Base-by-base conservation (phyloP, 306 rosid genomes). In the Cicer chorassanicum region DNA sequence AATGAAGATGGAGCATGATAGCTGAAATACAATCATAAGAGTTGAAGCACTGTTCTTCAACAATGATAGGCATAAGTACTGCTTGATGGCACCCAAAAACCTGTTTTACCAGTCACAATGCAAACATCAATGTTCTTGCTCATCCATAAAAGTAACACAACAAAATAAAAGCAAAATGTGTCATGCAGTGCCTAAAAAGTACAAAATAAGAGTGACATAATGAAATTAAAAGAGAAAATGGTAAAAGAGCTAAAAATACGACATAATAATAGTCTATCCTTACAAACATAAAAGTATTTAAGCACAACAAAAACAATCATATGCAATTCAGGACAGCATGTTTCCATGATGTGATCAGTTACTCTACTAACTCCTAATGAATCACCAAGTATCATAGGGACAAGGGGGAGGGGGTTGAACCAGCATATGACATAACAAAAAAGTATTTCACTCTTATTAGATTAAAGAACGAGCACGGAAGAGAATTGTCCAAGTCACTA, bases 1-100 rank as follows among this genome's bases (percentile, higher is more conserved):
- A 73, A 95, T 92, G 87, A 95, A 92, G 74, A 95, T 92, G 85
- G 99, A 95, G 86, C 98, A 95, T 51, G 99, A 95, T 78, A 95
- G 85, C 87, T 95, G 99, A 82, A 90, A 92, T 65, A 95, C 91
- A 46, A 92, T 90, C 93, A 95, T 80, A 72, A 90, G 97, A 68
- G 96, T 92, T 9, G 99, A 95, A 69, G 98, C 99, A 54, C 99
- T 95, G 83, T 95, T 95, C 98, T 95, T 95, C 86, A 95, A 83
- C 88, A 95, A 77, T 55, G 98, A 95, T 49, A 95, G 87, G 71
- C 99, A 95, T 78, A 95, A 79, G 86, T 95, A 92, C 77, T 95
- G 99, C 97, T 95, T 95, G 81, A 95, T 95, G 51, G 99, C 98
- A 75, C 93, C 99, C 76, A 95, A 82, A 82, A 95, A 95, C 96